Base-by-base conservation (phyloP, 2,329 filamentous ascomycete species). In the Dryadomyces quercus-mongolicae region DNA sequence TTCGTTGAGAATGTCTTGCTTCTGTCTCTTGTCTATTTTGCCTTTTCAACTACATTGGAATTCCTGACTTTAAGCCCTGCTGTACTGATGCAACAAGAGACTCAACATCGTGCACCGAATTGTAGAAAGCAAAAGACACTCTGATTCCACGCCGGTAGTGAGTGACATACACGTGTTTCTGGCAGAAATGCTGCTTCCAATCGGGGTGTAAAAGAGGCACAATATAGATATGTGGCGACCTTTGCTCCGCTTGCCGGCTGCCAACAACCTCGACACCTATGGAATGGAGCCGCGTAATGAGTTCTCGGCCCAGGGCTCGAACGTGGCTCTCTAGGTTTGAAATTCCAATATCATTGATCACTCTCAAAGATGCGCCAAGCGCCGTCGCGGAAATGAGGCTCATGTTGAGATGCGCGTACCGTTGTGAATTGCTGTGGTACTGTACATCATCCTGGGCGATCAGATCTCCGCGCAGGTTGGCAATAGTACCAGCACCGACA, bases 61-160 rank as follows among this genome's bases (percentile, higher is more conserved):
- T 52, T 2, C 50, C 50, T 15, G 20, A 2, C 12, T 25, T 18
- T 16, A 52, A 20, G n/a, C 49, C 49, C 4, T 12, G 3, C 21
- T 25, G 2, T 5, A 51, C 49, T 2, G 25, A 9, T 3, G 18
- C 21, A 12, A 38, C 36, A n/a, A 51, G 31, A 2, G 20, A 15
- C 8, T 43, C 40, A 6, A 51, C 49, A 13, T 51, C 49, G 1
- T 16, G 36, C 21, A 43, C 3, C 3, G 36, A 20, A 21, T 51
- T 51, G 40, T 51, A 51, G 40, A 51, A 51, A 3, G 38, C 49
- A 51, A 51, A 51, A 18, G 49, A 51, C 13, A 51, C 40, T 3
- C 49, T 18, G 13, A 51, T 9, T 12, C 49, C 49, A 12, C 31
- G 49, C 2, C 49, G 36, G 20, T 51, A 43, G 36, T 42, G 49